Evolutionary conservation across 306 rosid genomes (phyloP).

Genomic region (Castanopsis chinensis): DNA sequence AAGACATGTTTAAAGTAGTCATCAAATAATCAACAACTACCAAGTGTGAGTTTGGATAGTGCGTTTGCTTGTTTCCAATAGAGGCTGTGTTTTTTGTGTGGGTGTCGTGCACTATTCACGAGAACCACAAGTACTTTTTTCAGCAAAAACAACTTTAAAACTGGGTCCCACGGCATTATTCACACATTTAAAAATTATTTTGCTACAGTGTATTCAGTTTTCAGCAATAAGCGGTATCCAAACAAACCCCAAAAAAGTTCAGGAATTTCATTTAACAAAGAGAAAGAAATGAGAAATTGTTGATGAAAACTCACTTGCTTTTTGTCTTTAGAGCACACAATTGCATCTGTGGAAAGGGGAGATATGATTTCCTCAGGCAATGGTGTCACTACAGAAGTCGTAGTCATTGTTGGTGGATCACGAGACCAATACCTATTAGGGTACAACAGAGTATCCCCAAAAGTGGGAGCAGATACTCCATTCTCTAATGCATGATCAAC

Average conservation of each 20-base stretch:
- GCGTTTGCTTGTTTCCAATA: too few species aligned
- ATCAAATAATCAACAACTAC: not conserved
- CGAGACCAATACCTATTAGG: slow-evolving; percentile 11
- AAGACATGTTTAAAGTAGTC: not conserved
- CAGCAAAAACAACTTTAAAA: too few species aligned
- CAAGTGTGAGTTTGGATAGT: too few species aligned
- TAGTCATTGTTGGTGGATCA: slow-evolving; percentile 12
- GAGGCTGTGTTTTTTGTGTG: too few species aligned
- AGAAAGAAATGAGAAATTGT: not conserved
- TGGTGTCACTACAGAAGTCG: slow-evolving; percentile 37
- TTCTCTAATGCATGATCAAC: too few species aligned
- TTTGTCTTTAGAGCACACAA: slow-evolving; percentile 31
- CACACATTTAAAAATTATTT: too few species aligned
- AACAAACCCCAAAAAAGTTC: not conserved
- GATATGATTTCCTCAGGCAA: slow-evolving; percentile 31
- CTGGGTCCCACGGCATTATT: too few species aligned
- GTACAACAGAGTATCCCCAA: slow-evolving; percentile 32
- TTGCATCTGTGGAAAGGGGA: slow-evolving; percentile 34
- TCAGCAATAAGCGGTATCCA: too few species aligned
- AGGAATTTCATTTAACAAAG: not conserved
- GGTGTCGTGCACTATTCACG: too few species aligned
- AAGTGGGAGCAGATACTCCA: too few species aligned
- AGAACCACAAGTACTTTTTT: too few species aligned
- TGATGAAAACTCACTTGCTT: slow-evolving; percentile 43
- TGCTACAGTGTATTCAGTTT: too few species aligned